phyloP scores from a whole-genome alignment of 1,139 yeast species.

The Nakaseomyces sp. region DNA sequence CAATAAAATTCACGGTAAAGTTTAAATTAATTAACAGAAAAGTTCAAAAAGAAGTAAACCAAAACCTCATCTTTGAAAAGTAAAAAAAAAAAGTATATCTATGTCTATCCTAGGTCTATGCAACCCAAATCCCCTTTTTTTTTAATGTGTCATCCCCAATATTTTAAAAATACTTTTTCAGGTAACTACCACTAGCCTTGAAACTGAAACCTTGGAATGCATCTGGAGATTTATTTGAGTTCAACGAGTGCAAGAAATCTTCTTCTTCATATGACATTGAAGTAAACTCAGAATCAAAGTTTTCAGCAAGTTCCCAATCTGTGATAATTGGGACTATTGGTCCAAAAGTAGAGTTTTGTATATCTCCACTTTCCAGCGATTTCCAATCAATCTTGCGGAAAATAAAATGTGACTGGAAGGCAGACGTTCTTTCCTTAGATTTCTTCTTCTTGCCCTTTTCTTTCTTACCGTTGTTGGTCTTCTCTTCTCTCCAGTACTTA shows the following conservation, averaged over 20 bases:
- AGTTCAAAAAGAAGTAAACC: no score
- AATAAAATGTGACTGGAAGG: constrained; percentile 47
- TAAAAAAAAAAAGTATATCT: no score
- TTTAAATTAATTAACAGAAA: no score
- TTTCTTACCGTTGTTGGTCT: constrained; percentile 25
- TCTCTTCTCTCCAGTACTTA: constrained; percentile 29
- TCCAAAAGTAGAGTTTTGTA: constrained; percentile 43
- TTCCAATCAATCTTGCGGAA: constrained; percentile 76
- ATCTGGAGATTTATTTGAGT: constrained; percentile 16
- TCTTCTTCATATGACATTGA: constrained; percentile 42
- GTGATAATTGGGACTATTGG: constrained; percentile 85
- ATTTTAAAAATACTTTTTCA: constrained; percentile 30
- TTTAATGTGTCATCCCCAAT: constrained; percentile 7
- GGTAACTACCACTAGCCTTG: constrained; percentile 31
- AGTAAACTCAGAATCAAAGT: constrained; percentile 83
- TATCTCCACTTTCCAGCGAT: constrained; percentile 42
- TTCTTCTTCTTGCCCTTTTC: constrained; percentile 39
- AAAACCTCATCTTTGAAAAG: no score
- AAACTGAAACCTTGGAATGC: constrained; percentile 34
- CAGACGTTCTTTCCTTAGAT: constrained; percentile 25
- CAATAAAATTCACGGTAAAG: no score
- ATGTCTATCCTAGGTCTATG: no score
- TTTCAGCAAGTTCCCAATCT: constrained; percentile 81
- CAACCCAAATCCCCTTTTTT: not conserved
- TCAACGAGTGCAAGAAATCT: constrained; percentile 7